Evolutionary conservation across 1,284 basidiomycete species (phyloP).

Genomic region (Anthracocystis walkeri): DNA sequence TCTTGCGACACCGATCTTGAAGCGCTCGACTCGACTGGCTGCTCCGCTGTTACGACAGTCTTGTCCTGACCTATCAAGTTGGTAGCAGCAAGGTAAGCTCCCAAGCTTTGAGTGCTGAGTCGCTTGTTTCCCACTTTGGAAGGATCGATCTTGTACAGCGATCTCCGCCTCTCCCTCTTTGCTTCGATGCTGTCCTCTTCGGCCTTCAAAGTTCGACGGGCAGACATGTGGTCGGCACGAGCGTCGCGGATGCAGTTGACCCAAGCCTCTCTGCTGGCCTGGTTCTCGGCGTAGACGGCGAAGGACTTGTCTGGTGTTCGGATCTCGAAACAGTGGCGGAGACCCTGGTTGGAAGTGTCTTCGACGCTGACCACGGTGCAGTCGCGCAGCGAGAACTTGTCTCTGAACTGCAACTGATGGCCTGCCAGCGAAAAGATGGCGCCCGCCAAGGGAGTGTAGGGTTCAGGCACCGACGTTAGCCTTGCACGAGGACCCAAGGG

Average conservation of each 20-base stretch:
- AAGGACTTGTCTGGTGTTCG: slow-evolving; percentile 68
- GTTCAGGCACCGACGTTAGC: slow-evolving; percentile 28
- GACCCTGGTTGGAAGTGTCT: slow-evolving; percentile 35
- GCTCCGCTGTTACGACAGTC: slow-evolving; percentile 12
- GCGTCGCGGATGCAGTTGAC: slow-evolving; percentile 64
- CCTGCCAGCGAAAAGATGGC: slow-evolving; percentile 50
- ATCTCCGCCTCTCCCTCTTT: slow-evolving; percentile 47
- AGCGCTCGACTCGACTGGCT: slow-evolving; percentile 14
- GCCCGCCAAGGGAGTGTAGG: slow-evolving; percentile 46
- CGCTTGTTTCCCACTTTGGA: slow-evolving; percentile 29
- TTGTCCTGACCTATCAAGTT: slow-evolving; percentile 39
- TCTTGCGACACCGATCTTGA: slow-evolving; percentile 16
- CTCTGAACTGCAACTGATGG: slow-evolving; percentile 61
- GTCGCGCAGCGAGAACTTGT: slow-evolving; percentile 64
- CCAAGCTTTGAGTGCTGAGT: slow-evolving; percentile 49
- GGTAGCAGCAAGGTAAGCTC: slow-evolving; percentile 43
- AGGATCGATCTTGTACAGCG: slow-evolving; percentile 40
- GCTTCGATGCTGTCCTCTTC: slow-evolving; percentile 63
- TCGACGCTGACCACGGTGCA: slow-evolving; percentile 66
- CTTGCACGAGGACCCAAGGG: slow-evolving; percentile 20
- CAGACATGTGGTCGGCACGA: slow-evolving; percentile 60
- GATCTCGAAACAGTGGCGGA: slow-evolving; percentile 63
- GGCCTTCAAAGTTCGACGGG: slow-evolving; percentile 58
- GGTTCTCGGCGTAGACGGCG: slow-evolving; percentile 64
- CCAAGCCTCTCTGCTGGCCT: slow-evolving; percentile 57